Conservation (phyloP, 2,329 filamentous ascomycete species). For the Thermothelomyces thermophilus region DNA sequence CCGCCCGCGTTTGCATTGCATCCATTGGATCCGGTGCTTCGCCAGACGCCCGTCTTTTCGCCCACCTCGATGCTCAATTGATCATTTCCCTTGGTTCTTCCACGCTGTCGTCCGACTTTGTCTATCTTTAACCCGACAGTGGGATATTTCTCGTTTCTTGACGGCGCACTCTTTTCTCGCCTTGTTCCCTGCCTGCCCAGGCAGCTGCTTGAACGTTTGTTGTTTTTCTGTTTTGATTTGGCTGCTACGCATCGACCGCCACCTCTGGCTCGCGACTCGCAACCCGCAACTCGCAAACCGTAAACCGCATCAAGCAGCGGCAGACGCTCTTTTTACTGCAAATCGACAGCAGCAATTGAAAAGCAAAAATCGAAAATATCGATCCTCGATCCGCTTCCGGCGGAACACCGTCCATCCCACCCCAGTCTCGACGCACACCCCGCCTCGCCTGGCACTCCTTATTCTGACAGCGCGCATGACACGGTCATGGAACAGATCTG, state of each 20-base stretch:
- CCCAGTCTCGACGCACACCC: background rate
- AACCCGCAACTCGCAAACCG: background rate
- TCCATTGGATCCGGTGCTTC: slow-evolving; percentile 6
- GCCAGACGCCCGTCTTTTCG: slow-evolving; percentile 18
- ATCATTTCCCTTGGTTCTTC: slow-evolving; percentile 19
- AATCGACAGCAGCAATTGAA: background rate
- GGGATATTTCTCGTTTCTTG: slow-evolving; percentile 12
- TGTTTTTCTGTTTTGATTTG: slow-evolving; percentile 11
- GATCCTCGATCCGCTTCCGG: too few relatives aligned
- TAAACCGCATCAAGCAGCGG: background rate
- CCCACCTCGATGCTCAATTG: slow-evolving; percentile 15
- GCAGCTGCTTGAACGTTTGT: slow-evolving; percentile 7
- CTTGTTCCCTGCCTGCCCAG: slow-evolving; percentile 6
- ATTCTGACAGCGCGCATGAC: slow-evolving; percentile 24
- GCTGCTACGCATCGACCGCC: slow-evolving; percentile 8
- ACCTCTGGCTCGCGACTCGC: background rate
- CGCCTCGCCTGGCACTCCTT: slow-evolving; percentile 7
- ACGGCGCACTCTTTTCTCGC: slow-evolving; percentile 19
- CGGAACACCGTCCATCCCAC: background rate
- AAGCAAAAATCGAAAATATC: too few relatives aligned
- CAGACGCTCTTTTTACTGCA: slow-evolving; percentile 1
- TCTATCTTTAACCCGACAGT: slow-evolving; percentile 22
- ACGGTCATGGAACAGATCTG: slow-evolving; percentile 28
- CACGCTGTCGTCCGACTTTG: slow-evolving; percentile 11
- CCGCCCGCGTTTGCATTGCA: slow-evolving; percentile 5